Evolutionary conservation across 306 rosid species (phyloP).

Genomic region (Cucurbita moschata): DNA sequence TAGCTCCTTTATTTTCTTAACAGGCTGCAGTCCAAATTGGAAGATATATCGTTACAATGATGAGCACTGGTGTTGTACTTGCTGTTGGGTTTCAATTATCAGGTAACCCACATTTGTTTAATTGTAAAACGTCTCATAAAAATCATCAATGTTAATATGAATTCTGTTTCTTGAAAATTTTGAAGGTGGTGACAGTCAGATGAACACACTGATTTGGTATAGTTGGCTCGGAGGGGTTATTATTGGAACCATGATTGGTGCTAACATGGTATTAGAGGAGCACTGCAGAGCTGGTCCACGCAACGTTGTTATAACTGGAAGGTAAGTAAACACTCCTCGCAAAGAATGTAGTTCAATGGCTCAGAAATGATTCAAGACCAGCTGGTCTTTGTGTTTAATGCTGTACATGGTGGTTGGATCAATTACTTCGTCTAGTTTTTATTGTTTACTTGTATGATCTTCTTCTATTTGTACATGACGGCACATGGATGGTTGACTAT

Average conservation of each 20-base stretch:
- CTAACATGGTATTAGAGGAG: conserved; percentile 83
- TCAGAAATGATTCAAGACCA: not conserved
- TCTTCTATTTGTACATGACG: not conserved
- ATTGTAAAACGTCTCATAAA: not conserved
- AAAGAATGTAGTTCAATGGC: not conserved
- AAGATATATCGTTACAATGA: conserved; percentile 91
- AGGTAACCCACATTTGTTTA: conserved; percentile 25
- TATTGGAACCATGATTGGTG: conserved; percentile 90
- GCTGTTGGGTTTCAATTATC: conserved; percentile 79
- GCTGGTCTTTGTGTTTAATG: not conserved
- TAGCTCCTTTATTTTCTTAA: not conserved
- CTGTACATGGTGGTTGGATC: not conserved
- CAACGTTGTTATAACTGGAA: conserved; percentile 83
- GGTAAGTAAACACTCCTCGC: conserved; percentile 27
- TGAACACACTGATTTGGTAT: conserved; percentile 69
- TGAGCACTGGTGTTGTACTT: conserved; percentile 89
- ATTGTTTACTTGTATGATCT: not conserved
- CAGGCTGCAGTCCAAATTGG: conserved; percentile 79
- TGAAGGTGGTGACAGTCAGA: conserved; percentile 71
- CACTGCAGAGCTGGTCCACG: conserved; percentile 91
- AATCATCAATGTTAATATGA: not conserved
- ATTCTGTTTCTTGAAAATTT: conserved; percentile 8
- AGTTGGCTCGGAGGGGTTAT: conserved; percentile 97
- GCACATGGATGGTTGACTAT: not conserved
- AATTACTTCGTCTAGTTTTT: not conserved